Base-by-base conservation (phyloP, 202 grass and related monocot genomes). In the Eragrostis tef region DNA sequence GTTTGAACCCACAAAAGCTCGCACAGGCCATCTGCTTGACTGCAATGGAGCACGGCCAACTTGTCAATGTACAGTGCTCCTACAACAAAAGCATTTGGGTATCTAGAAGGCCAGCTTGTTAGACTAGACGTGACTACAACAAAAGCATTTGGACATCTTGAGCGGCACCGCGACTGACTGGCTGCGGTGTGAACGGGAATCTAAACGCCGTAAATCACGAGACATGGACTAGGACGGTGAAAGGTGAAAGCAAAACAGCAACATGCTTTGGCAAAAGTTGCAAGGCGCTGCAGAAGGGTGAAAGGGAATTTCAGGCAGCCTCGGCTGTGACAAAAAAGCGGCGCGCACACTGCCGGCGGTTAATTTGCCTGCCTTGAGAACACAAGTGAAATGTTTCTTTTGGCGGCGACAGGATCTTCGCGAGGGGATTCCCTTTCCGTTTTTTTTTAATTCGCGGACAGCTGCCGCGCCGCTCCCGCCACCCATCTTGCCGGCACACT, bases 331-430 rank as follows among this genome's bases (percentile, higher is more conserved):
- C 22, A 50, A 21, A 75, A 67, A 59, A 85, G 75, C 9, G 22
- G 52, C n/a, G 57, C 17, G n/a, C 25, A 3, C 12, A 41, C 26
- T 50, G 66, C 67, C 56, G 53, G 65, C 53, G 29, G 44, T 78
- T 52, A 50, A 85, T 43, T 31, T 17, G 21, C 61, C 57, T 43
- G 21, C 61, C 57, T 43, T 14, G 31, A 44, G 26, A 39, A 73
- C 29, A 6, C 21, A 31, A 61, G 26, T 39, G 13, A 72, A 68
- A 74, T 69, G 64, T 49, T 74, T 81, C 67, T 36, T 75, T 81
- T 71, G 44, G 65, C 26, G 2, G 48, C 77, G 82, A 71, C 87
- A 89, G 77, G 77, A 89, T 85, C 87, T 77, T 7, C 24, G 12
- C 39, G 25, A 22, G 26, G 87, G 26, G 87, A 77, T 85, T 0